These are phyloP conservation scores for Carpinus fangiana DNA, from an alignment of 306 rosid genomes.

Conservation along the genomic window DNA sequence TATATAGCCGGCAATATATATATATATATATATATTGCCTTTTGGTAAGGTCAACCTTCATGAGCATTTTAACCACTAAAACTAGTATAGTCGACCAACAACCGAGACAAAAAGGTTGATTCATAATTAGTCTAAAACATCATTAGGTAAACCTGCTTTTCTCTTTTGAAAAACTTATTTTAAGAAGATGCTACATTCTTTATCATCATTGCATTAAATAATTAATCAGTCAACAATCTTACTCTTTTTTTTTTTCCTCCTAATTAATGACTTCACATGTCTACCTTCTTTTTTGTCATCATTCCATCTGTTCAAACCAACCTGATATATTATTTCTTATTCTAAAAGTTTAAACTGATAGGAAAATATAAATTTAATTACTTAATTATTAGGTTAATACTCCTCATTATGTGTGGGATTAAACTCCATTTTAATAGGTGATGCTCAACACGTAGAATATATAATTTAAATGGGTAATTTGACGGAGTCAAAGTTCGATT, in stretches of 20 bases:
- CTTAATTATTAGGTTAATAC: no score
- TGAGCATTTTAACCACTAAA: not conserved
- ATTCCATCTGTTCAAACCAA: not conserved
- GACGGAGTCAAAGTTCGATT: no score
- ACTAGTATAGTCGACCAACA: not conserved
- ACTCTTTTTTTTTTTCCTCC: not conserved
- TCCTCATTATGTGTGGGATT: no score
- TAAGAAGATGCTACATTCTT: not conserved
- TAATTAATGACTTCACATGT: not conserved
- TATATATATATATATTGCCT: no score
- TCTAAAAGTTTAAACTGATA: no score
- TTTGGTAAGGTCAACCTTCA: not conserved
- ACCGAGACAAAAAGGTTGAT: not conserved
- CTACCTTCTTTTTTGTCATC: not conserved
- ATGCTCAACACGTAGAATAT: no score
- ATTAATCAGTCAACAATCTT: not conserved
- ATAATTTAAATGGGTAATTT: no score
- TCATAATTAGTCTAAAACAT: not conserved
- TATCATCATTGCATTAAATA: constrained; percentile 4
- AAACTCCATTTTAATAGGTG: no score
- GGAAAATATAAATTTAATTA: no score
- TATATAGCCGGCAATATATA: not conserved
- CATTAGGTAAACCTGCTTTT: not conserved
- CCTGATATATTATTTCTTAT: no score
- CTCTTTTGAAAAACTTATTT: not conserved